Conservation (phyloP, 208 protist species). For the Trichomonas tenax region DNA sequence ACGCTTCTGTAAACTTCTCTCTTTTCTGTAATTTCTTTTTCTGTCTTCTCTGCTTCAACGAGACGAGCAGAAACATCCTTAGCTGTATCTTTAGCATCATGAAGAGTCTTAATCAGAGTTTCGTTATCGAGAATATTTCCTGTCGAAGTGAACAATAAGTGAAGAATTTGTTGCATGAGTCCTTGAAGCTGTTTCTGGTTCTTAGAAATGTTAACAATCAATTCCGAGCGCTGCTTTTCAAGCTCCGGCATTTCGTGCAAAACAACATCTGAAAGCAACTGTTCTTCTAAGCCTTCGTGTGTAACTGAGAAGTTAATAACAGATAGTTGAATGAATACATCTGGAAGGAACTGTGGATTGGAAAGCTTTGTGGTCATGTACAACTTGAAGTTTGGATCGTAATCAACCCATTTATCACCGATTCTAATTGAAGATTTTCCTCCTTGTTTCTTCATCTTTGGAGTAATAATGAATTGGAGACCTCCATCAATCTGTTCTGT, state of each 20-base stretch:
- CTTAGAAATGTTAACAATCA: conserved; percentile 70
- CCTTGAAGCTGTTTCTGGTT: conserved; percentile 75
- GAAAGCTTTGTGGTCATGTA: conserved; percentile 60
- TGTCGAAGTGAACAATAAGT: conserved; percentile 65
- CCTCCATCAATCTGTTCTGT: conserved; percentile 74
- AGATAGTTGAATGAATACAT: conserved; percentile 56
- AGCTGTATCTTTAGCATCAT: conserved; percentile 66
- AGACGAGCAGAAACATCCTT: conserved; percentile 67
- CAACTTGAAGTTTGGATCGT: conserved; percentile 49
- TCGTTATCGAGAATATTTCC: conserved; percentile 85
- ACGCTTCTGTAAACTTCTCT: conserved; percentile 71
- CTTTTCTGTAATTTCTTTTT: conserved; percentile 69
- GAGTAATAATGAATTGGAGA: conserved; percentile 64
- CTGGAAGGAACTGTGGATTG: conserved; percentile 56
- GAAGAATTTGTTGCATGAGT: conserved; percentile 72
- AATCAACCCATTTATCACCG: conserved; percentile 54
- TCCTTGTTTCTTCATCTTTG: conserved; percentile 21
- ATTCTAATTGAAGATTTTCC: conserved; percentile 48
- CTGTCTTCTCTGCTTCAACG: conserved; percentile 64
- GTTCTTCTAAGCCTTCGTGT: conserved; percentile 50
- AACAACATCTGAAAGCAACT: conserved; percentile 49
- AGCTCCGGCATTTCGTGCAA: conserved; percentile 48
- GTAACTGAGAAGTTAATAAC: conserved; percentile 63
- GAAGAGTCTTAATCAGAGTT: conserved; percentile 71
- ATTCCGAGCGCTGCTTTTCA: conserved; percentile 55